A percentile compares a stretch with the other conserved stretches of the same genome.
Evolutionary conservation across 768 basidiomycete genomes (phyloP).

Genomic region (Macrolepiota fuliginosa): DNA sequence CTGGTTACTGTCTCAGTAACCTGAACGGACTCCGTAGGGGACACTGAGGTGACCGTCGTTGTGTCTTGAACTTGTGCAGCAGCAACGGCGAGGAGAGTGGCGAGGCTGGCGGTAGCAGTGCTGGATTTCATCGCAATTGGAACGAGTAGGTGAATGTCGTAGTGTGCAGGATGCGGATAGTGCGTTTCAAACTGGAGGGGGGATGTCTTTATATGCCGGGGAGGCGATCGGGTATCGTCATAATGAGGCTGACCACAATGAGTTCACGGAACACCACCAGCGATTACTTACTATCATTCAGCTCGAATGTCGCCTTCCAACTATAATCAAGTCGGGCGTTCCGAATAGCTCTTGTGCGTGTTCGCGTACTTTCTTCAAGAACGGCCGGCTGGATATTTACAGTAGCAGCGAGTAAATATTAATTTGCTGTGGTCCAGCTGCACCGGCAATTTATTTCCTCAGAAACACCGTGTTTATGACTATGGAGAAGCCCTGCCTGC

Average conservation of each 20-base stretch:
- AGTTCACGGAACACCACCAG: too few relatives aligned
- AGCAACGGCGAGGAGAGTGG: not conserved
- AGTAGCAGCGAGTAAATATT: too few relatives aligned
- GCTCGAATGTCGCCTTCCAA: too few relatives aligned
- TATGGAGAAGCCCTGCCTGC: too few relatives aligned
- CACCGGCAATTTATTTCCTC: too few relatives aligned
- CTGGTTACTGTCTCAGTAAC: not conserved
- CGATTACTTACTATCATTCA: too few relatives aligned
- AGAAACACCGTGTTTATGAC: too few relatives aligned
- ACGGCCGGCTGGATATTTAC: too few relatives aligned
- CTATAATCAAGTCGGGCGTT: too few relatives aligned
- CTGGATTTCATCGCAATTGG: not conserved
- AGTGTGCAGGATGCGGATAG: not conserved
- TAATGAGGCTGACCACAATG: not conserved
- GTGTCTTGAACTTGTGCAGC: not conserved
- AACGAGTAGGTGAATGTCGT: not conserved
- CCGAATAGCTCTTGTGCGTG: too few relatives aligned
- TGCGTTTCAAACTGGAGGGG: not conserved
- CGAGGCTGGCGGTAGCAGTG: not conserved
- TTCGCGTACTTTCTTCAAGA: too few relatives aligned
- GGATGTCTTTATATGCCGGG: not conserved
- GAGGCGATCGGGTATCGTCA: not conserved
- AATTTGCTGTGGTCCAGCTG: too few relatives aligned
- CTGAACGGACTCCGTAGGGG: not conserved
- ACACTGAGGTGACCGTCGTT: not conserved